Evolutionary conservation across 2,329 filamentous ascomycete genomes (phyloP).

Genomic region (Colletotrichum viniferum): DNA sequence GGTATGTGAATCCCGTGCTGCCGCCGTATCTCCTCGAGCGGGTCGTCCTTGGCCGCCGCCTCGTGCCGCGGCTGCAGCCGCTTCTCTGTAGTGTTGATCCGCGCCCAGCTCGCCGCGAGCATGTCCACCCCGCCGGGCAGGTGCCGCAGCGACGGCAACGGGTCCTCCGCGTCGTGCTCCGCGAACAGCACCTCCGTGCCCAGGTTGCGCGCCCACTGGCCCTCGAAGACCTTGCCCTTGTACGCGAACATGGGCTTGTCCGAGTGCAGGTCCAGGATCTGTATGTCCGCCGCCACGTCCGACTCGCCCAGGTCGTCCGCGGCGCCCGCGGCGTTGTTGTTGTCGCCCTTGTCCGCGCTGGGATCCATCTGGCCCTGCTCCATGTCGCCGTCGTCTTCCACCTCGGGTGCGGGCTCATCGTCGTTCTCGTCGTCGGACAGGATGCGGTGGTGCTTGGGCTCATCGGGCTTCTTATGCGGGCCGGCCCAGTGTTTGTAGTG

Average conservation of each 20-base stretch:
- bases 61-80: conserved; percentile 55
- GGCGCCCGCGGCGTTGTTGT: neutral
- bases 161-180: conserved; percentile 43
- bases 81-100: conserved; percentile 71
- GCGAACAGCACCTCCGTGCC: conserved; percentile 84
- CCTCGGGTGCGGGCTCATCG: conserved; percentile 20
- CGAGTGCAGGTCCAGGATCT: conserved; percentile 84
- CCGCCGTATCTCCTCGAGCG: conserved; percentile 42
- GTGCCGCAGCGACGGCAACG: conserved; percentile 52
- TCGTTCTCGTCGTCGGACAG: conserved; percentile 27
- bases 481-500: conserved; percentile 46
- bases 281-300: conserved; percentile 54
- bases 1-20: conserved; percentile 50
- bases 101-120: conserved; percentile 71
- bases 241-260: conserved; percentile 80
- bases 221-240: conserved; percentile 77
- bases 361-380: conserved; percentile 13
- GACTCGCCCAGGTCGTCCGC: conserved; percentile 25
- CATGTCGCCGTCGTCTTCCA: conserved; percentile 31
- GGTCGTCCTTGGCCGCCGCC: conserved; percentile 33
- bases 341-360: conserved; percentile 19
- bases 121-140: conserved; percentile 69
- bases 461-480: conserved; percentile 25
- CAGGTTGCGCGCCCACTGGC: conserved; percentile 80
- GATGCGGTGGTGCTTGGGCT: conserved; percentile 22